A percentile compares a stretch with the other conserved stretches of the same genome.
phyloP scores from a whole-genome alignment of 305 asterid genomes.

The Solanum hybrid region DNA sequence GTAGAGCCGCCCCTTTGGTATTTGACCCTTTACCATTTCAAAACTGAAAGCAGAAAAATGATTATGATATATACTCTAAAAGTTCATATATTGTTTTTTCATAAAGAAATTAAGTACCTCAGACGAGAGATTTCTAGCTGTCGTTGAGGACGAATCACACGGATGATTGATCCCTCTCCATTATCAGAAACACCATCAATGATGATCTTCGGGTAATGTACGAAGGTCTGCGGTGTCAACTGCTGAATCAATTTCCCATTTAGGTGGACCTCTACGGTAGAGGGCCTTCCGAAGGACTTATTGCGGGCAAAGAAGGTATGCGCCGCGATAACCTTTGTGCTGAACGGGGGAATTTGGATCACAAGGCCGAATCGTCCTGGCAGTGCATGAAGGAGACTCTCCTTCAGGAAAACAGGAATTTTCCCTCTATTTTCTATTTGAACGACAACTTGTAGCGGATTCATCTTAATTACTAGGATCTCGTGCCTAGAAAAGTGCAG shows the following conservation, averaged over 20 bases:
- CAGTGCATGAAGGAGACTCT: not conserved
- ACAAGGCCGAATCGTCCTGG: not conserved
- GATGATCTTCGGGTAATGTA: not conserved
- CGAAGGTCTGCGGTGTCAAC: not conserved
- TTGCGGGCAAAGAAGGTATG: not conserved
- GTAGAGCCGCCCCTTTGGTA: not conserved
- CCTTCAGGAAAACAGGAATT: not conserved
- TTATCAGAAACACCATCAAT: not conserved
- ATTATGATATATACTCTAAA: too few relatives aligned
- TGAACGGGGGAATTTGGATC: not conserved
- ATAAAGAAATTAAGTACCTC: not conserved
- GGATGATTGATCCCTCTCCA: not conserved
- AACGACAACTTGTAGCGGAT: not conserved
- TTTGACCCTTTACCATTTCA: not conserved
- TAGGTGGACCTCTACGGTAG: not conserved
- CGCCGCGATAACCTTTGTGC: not conserved
- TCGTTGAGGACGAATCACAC: not conserved
- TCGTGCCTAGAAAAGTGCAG: not conserved
- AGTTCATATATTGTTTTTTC: too few relatives aligned
- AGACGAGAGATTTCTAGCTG: too few relatives aligned
- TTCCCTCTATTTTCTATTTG: not conserved
- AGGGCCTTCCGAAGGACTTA: not conserved
- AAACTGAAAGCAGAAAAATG: too few relatives aligned
- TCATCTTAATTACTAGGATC: not conserved
- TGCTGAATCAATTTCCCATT: not conserved